These are phyloP conservation scores for Hypseocharis bilobata DNA, from an alignment of 441 rosid species.

Conservation along the genomic window DNA sequence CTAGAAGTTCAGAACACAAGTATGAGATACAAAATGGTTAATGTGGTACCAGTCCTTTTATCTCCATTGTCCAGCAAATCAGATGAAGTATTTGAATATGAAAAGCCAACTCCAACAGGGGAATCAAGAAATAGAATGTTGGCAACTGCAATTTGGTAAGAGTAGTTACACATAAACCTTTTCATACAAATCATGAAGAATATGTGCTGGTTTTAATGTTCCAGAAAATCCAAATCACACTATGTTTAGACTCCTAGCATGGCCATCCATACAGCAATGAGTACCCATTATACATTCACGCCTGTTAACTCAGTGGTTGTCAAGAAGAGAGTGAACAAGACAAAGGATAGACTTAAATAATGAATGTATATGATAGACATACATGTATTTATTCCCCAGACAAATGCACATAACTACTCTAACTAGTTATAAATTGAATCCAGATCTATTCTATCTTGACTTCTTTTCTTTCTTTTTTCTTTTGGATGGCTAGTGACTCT, in stretches of 20 bases:
- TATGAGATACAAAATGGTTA: constrained; percentile 17
- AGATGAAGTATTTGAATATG: constrained; percentile 76
- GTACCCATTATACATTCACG: too few species aligned
- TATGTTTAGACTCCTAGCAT: neutral
- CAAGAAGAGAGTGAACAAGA: too few species aligned
- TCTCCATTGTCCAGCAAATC: constrained; percentile 69
- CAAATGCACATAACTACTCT: too few species aligned
- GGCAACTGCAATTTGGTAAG: constrained; percentile 46
- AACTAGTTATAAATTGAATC: too few species aligned
- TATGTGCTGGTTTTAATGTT: neutral
- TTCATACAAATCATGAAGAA: neutral
- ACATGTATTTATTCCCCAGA: too few species aligned
- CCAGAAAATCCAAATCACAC: neutral
- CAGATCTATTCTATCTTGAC: too few species aligned
- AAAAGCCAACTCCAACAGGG: constrained; percentile 85
- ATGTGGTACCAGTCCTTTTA: constrained; percentile 59
- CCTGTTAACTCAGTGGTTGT: too few species aligned
- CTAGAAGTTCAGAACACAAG: constrained; percentile 2
- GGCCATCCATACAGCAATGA: too few species aligned
- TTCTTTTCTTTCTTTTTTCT: too few species aligned
- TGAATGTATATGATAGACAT: too few species aligned
- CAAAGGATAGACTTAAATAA: too few species aligned
- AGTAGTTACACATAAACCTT: neutral
- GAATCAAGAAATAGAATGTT: constrained; percentile 76
- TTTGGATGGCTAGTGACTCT: too few species aligned